Conservation (phyloP, 2,329 filamentous ascomycete species). For the Leptographium radiaticola region DNA sequence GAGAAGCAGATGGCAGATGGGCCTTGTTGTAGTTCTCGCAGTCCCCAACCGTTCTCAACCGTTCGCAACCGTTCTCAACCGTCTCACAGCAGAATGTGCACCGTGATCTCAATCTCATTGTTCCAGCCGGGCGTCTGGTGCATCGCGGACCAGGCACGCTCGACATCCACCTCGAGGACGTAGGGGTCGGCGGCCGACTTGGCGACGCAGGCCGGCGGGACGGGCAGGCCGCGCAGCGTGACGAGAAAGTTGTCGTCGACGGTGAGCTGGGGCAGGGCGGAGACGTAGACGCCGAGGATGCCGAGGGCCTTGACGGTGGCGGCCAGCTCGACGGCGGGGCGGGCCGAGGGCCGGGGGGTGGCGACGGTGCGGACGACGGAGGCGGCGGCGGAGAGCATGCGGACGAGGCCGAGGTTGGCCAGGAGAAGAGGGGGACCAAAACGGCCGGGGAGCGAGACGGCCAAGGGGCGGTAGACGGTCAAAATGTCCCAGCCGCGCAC, state of each 20-base stretch:
- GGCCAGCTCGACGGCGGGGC: constrained; percentile 49
- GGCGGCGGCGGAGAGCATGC: constrained; percentile 81
- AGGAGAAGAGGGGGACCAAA: constrained; percentile 38
- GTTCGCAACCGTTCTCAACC: too few species aligned
- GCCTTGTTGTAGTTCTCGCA: too few species aligned
- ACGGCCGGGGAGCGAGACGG: constrained; percentile 25
- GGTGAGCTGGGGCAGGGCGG: constrained; percentile 45
- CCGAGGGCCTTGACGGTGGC: constrained; percentile 71
- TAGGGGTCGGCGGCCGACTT: constrained; percentile 36
- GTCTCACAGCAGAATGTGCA: constrained; percentile 43
- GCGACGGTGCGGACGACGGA: constrained; percentile 54
- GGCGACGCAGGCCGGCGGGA: constrained; percentile 54
- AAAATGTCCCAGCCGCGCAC: constrained; percentile 68
- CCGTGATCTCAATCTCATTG: constrained; percentile 62
- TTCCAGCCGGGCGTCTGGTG: constrained; percentile 59
- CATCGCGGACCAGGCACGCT: constrained; percentile 65
- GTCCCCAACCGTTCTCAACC: too few species aligned
- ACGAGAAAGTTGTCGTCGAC: constrained; percentile 58
- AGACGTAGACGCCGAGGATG: constrained; percentile 63
- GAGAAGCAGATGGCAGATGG: too few species aligned
- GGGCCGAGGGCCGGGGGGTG: constrained; percentile 33
- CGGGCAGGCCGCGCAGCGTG: constrained; percentile 56
- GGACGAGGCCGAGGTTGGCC: constrained; percentile 64
- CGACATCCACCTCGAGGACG: constrained; percentile 66
- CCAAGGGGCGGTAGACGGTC: constrained; percentile 54